Conservation (phyloP, 2,329 filamentous ascomycete genomes). For the Knufia fluminis region DNA sequence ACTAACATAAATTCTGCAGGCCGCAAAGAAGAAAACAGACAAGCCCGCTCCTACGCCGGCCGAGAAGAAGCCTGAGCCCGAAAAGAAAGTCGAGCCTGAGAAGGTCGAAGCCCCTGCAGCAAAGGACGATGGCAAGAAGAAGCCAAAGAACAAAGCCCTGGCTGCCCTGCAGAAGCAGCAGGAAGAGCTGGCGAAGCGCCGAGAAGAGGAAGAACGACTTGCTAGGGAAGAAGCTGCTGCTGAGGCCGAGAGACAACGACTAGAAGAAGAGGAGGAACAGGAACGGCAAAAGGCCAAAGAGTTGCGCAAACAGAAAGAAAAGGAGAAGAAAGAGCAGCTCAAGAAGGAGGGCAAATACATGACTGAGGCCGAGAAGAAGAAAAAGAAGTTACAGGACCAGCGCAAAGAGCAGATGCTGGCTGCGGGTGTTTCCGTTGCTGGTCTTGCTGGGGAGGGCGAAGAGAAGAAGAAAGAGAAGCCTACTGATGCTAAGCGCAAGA, state of each 20-base stretch:
- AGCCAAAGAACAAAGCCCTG: constrained; percentile 71
- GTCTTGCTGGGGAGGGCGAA: constrained; percentile 41
- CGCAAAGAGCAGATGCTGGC: constrained; percentile 43
- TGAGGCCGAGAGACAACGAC: constrained; percentile 30
- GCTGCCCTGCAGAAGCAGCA: constrained; percentile 43
- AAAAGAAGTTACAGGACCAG: constrained; percentile 38
- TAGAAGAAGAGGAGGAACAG: constrained; percentile 38
- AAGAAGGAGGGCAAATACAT: constrained; percentile 41
- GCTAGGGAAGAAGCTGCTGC: constrained; percentile 33
- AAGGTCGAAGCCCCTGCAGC: constrained; percentile 41
- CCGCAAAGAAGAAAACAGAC: constrained; percentile 70
- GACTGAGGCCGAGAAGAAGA: constrained; percentile 41
- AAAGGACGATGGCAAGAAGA: constrained; percentile 77
- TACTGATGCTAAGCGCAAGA: constrained; percentile 64
- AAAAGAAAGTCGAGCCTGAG: constrained; percentile 25
- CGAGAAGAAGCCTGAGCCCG: constrained; percentile 46
- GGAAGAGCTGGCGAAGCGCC: constrained; percentile 35
- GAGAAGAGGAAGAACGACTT: constrained; percentile 37
- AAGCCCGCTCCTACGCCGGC: constrained; percentile 39
- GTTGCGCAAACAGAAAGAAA: constrained; percentile 41
- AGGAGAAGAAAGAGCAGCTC: constrained; percentile 43
- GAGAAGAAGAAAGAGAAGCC: constrained; percentile 66
- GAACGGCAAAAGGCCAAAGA: constrained; percentile 39
- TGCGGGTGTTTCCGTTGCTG: constrained; percentile 38
- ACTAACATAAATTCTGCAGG: constrained; percentile 37